These are phyloP conservation scores for Magnusiomyces fungicola DNA, from an alignment of 1,139 yeast species.

Conservation along the genomic window DNA sequence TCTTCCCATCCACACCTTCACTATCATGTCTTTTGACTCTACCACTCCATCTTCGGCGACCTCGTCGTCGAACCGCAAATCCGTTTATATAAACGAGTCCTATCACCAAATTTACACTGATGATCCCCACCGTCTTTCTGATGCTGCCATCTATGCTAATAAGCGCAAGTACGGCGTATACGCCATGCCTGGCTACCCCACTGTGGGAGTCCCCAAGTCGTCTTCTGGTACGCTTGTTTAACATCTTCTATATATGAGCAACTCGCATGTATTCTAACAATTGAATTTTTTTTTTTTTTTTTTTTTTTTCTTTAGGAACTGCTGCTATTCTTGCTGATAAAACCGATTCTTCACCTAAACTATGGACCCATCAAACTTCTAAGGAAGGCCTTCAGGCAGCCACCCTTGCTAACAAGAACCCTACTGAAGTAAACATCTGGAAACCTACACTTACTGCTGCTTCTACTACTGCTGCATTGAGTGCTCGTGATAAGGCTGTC, in stretches of 20 bases:
- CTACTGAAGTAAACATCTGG: constrained; percentile 30
- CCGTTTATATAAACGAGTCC: constrained; percentile 14
- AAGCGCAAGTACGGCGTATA: constrained; percentile 69
- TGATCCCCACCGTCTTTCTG: constrained; percentile 14
- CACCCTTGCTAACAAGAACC: constrained; percentile 29
- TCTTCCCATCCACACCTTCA: background rate
- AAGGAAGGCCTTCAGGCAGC: constrained; percentile 35
- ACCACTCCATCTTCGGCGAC: constrained; percentile 11
- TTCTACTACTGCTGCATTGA: constrained; percentile 45
- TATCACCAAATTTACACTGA: constrained; percentile 12
- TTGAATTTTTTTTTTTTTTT: background rate
- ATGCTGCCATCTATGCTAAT: constrained; percentile 60
- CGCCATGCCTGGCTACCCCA: constrained; percentile 58
- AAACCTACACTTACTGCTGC: constrained; percentile 27
- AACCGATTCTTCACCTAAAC: constrained; percentile 30
- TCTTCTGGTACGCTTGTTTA: constrained; percentile 25
- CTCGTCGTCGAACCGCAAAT: constrained; percentile 11
- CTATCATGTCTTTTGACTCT: background rate
- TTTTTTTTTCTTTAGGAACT: constrained; percentile 20
- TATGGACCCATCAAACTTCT: constrained; percentile 32
- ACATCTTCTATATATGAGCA: background rate
- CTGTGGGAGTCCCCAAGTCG: constrained; percentile 53
- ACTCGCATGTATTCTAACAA: background rate
- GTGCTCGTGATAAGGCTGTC: constrained; percentile 34
- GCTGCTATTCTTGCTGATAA: constrained; percentile 35